Conservation (phyloP, 495 filamentous ascomycete species). For the Penicillium canariense region DNA sequence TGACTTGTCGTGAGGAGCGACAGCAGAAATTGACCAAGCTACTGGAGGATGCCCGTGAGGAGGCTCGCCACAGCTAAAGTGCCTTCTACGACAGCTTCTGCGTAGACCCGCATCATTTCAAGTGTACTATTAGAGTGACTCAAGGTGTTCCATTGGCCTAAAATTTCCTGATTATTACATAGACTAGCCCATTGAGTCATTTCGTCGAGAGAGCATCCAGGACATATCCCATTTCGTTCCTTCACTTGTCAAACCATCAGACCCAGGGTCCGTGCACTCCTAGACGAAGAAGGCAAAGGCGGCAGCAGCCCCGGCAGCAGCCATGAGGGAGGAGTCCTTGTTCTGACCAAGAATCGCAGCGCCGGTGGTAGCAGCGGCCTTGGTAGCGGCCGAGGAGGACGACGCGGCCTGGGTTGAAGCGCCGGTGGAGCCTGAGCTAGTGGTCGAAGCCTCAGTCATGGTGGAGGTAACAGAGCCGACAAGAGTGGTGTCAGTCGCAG, state of each 20-base stretch:
- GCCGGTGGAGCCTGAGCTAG: conserved; percentile 7
- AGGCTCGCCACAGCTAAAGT: not conserved
- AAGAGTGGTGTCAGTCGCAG: conserved; percentile 6
- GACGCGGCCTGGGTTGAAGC: not conserved
- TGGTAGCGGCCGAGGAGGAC: conserved; percentile 13
- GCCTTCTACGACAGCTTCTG: not conserved
- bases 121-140: conserved; percentile 15
- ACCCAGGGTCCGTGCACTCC: not conserved
- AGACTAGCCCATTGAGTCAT: conserved; percentile 2
- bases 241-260: not conserved
- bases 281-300: conserved; percentile 36
- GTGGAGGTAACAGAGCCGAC: conserved; percentile 11
- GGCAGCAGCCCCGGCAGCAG: conserved; percentile 34
- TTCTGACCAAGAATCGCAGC: conserved; percentile 46
- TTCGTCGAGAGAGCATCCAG: not conserved
- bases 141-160: conserved; percentile 1
- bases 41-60: conserved; percentile 32
- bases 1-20: conserved; percentile 45
- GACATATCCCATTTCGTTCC: not conserved
- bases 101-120: not conserved
- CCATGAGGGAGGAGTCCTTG: conserved; percentile 32
- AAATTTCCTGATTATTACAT: conserved; percentile 9
- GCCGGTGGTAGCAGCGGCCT: conserved; percentile 31
- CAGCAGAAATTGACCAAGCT: conserved; percentile 39
- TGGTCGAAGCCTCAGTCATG: conserved; percentile 4